Percentiles rank a stretch among this genome's conserved stretches.
phyloP scores from a whole-genome alignment of 2,329 filamentous ascomycete genomes.

The Parascedosporium putredinis region DNA sequence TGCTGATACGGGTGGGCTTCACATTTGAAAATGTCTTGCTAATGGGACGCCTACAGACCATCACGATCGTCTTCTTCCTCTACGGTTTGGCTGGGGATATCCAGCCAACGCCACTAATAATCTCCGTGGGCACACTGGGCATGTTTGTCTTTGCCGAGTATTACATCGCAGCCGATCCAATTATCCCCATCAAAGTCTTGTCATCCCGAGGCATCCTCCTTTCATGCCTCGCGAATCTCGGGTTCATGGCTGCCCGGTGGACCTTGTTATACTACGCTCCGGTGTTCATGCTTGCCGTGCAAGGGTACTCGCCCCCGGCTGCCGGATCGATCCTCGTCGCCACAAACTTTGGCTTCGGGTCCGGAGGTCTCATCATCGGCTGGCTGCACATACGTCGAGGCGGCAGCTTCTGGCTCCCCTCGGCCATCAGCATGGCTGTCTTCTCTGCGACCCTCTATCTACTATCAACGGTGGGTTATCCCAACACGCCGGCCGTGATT shows the following conservation, averaged over 20 bases:
- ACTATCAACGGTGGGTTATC: slow-evolving; percentile 44
- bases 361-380: slow-evolving; percentile 63
- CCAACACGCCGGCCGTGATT: slow-evolving; percentile 34
- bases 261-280: slow-evolving; percentile 71
- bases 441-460: slow-evolving; percentile 51
- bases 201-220: slow-evolving; percentile 60
- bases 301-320: slow-evolving; percentile 55
- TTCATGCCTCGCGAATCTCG: slow-evolving; percentile 63
- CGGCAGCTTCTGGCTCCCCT: slow-evolving; percentile 62
- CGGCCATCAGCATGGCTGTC: slow-evolving; percentile 46
- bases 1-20: not conserved
- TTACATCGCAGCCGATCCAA: slow-evolving; percentile 53
- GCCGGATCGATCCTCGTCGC: slow-evolving; percentile 71
- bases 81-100: slow-evolving; percentile 58
- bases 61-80: slow-evolving; percentile 61
- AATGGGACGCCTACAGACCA: slow-evolving; percentile 30
- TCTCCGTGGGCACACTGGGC: slow-evolving; percentile 41
- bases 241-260: slow-evolving; percentile 76
- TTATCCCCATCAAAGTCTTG: slow-evolving; percentile 64
- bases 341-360: slow-evolving; percentile 69
- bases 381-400: slow-evolving; percentile 63
- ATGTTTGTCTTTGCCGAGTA: slow-evolving; percentile 55
- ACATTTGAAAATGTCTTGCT: not conserved
- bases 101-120: slow-evolving; percentile 44
- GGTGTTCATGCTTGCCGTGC: slow-evolving; percentile 67